Percentiles rank a stretch among this genome's conserved stretches.
phyloP scores from a whole-genome alignment of 176 grass and related monocot species.

The Otatea glauca region DNA sequence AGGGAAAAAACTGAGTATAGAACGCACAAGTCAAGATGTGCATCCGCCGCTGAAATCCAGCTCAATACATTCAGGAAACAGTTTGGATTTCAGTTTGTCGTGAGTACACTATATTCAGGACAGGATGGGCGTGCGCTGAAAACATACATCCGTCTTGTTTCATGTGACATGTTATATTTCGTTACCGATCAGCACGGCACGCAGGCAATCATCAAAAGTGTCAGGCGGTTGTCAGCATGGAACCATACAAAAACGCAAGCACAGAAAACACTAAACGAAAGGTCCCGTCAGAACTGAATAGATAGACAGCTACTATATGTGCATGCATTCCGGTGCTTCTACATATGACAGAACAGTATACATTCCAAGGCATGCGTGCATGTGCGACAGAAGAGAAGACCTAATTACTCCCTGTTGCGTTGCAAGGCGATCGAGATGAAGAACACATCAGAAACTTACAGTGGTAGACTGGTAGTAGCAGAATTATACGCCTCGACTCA shows the following conservation, averaged over 20 bases:
- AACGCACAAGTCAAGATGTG: not conserved
- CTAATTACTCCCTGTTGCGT: not conserved
- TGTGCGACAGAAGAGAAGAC: constrained; percentile 15
- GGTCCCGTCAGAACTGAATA: not conserved
- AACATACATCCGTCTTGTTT: constrained; percentile 39
- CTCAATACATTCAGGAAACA: constrained; percentile 1
- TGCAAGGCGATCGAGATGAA: not conserved
- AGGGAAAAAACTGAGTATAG: not conserved
- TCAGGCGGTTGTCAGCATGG: constrained; percentile 42
- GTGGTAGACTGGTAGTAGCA: not conserved
- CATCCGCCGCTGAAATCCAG: not conserved
- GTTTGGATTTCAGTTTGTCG: constrained; percentile 10
- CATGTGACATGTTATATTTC: constrained; percentile 10
- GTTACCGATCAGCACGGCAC: constrained; percentile 10
- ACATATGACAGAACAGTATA: constrained; percentile 15
- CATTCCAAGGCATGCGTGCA: constrained; percentile 41
- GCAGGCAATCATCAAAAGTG: constrained; percentile 31
- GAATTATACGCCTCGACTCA: not conserved
- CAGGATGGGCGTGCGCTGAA: constrained; percentile 31
- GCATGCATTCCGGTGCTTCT: constrained; percentile 18
- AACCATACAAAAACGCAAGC: constrained; percentile 26
- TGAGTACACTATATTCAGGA: not conserved
- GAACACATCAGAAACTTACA: constrained; percentile 6
- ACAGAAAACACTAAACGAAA: constrained; percentile 43
- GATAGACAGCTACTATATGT: not conserved